Evolutionary conservation across 2,329 filamentous ascomycete species (phyloP).

Genomic region (Talaromyces sp.): DNA sequence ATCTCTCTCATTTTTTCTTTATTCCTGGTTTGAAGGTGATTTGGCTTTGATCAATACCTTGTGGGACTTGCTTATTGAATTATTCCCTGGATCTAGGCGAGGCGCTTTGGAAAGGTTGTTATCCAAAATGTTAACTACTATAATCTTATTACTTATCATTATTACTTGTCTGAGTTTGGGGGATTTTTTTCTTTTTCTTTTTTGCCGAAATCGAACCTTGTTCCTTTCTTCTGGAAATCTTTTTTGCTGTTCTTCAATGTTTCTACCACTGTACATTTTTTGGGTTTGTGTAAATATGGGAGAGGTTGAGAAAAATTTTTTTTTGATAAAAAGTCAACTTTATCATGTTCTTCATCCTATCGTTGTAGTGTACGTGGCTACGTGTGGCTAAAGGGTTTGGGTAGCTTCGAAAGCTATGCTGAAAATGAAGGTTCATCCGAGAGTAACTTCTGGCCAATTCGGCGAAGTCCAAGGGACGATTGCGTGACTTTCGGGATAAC

Average conservation of each 20-base stretch:
- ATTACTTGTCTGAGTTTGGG: background rate
- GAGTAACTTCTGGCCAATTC: too few relatives aligned
- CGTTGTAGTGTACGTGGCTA: background rate
- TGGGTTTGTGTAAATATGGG: background rate
- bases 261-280: background rate
- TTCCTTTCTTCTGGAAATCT: background rate
- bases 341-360: background rate
- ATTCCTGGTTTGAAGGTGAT: background rate
- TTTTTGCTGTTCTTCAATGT: background rate
- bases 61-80: background rate
- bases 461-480: background rate
- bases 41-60: conserved; percentile 1
- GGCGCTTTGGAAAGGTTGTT: background rate
- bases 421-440: background rate
- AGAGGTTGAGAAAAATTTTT: background rate
- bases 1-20: background rate
- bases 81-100: background rate
- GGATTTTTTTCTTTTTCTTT: background rate
- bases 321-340: background rate
- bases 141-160: background rate
- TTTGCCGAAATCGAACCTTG: background rate
- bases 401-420: background rate
- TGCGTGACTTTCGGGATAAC: background rate
- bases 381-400: background rate
- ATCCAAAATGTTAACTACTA: background rate